These are phyloP conservation scores for Nakaseomyces delphensis DNA, from an alignment of 1,139 yeast genomes.

Conservation along the genomic window DNA sequence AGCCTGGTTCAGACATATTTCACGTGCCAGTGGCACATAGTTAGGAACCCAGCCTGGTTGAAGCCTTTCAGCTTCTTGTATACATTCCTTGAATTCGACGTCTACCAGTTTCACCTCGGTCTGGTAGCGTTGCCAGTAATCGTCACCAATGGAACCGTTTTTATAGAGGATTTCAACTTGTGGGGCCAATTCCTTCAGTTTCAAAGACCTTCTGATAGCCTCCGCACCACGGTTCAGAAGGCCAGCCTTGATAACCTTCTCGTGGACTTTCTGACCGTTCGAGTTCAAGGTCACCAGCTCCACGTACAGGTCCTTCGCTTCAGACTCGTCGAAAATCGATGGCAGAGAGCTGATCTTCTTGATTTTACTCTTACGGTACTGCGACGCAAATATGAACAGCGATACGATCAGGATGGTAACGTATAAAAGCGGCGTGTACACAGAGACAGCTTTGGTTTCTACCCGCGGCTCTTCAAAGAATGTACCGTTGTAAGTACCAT, in stretches of 20 bases:
- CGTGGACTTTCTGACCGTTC: conserved; percentile 54
- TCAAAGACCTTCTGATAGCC: conserved; percentile 86
- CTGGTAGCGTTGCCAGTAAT: conserved; percentile 68
- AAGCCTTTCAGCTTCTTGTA: conserved; percentile 63
- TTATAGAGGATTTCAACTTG: conserved; percentile 66
- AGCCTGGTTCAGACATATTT: conserved; percentile 87
- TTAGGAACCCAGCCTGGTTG: conserved; percentile 76
- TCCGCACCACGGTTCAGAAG: conserved; percentile 81
- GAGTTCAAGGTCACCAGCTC: conserved; percentile 43
- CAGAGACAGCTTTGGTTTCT: conserved; percentile 46
- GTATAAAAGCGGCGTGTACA: conserved; percentile 76
- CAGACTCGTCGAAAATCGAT: conserved; percentile 66
- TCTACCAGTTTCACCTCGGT: conserved; percentile 69
- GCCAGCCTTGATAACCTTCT: conserved; percentile 78
- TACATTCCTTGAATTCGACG: conserved; percentile 68
- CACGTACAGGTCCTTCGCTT: conserved; percentile 54
- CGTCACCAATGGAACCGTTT: conserved; percentile 86
- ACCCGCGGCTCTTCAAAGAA: conserved; percentile 20
- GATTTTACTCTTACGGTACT: conserved; percentile 56
- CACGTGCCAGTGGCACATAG: conserved; percentile 74
- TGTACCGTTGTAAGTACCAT: conserved; percentile 14
- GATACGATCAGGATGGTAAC: conserved; percentile 62
- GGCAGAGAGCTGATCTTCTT: conserved; percentile 46
- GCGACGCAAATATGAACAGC: conserved; percentile 63
- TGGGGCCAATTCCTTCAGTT: conserved; percentile 49